Conservation (phyloP, 2,329 filamentous ascomycete species). For the Neonectria ditissima region DNA sequence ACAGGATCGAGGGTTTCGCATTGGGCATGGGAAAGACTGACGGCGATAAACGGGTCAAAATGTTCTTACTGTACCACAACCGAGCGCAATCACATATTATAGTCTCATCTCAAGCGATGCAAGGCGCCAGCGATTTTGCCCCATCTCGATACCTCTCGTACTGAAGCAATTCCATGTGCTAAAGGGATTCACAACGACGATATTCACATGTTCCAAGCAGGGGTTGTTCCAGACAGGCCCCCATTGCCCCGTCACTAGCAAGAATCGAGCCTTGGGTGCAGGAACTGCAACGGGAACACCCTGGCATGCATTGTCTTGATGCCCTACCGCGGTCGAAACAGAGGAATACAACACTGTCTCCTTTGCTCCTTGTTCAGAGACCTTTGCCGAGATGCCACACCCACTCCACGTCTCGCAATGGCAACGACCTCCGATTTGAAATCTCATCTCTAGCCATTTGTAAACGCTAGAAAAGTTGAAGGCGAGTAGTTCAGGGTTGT, state of each 20-base stretch:
- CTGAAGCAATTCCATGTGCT: background rate
- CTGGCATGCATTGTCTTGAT: too few relatives aligned
- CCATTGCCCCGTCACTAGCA: constrained; percentile 31
- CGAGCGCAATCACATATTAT: background rate
- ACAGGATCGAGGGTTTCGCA: background rate
- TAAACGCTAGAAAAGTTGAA: too few relatives aligned
- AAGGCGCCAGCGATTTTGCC: background rate
- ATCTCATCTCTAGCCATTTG: too few relatives aligned
- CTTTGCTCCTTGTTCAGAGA: too few relatives aligned
- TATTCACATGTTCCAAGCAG: constrained; percentile 40
- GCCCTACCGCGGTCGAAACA: too few relatives aligned
- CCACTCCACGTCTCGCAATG: too few relatives aligned
- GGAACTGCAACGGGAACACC: constrained; percentile 20
- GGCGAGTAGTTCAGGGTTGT: too few relatives aligned
- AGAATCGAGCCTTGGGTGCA: constrained; percentile 38
- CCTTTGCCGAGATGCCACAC: too few relatives aligned
- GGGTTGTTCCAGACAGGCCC: constrained; percentile 10
- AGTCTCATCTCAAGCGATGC: constrained; percentile 6
- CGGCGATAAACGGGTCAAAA: background rate
- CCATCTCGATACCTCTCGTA: background rate
- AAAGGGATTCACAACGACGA: constrained; percentile 1
- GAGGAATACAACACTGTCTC: too few relatives aligned
- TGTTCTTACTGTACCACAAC: background rate
- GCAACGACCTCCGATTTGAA: too few relatives aligned
- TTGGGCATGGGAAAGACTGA: background rate